Conservation (phyloP, 768 basidiomycete species). For the Phylloporus sp. region DNA sequence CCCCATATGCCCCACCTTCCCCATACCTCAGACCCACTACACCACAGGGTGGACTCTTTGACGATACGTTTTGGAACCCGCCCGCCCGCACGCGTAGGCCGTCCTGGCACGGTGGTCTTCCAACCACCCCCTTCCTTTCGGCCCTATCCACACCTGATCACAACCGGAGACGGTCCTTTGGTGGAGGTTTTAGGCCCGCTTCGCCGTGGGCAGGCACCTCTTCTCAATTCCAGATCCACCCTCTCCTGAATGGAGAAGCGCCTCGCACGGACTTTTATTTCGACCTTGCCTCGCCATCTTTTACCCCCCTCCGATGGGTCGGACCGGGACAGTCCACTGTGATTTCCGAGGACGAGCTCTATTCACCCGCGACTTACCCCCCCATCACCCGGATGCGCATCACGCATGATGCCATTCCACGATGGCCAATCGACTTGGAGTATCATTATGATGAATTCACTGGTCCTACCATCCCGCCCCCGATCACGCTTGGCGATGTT, state of each 20-base stretch:
- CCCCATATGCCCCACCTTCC: slow-evolving; percentile 32
- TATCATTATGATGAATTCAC: slow-evolving; percentile 31
- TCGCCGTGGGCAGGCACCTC: slow-evolving; percentile 23
- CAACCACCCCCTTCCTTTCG: slow-evolving; percentile 23
- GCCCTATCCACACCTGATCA: slow-evolving; percentile 10
- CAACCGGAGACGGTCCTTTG: slow-evolving; percentile 29
- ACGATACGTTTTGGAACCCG: slow-evolving; percentile 20
- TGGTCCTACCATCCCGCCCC: slow-evolving; percentile 25
- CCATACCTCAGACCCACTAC: slow-evolving; percentile 32
- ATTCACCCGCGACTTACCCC: slow-evolving; percentile 54
- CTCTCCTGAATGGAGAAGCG: slow-evolving; percentile 46
- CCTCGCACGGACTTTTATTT: slow-evolving; percentile 47
- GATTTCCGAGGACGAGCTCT: slow-evolving; percentile 44
- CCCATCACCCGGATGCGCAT: slow-evolving; percentile 52
- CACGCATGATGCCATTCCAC: slow-evolving; percentile 49
- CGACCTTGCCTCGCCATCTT: slow-evolving; percentile 49
- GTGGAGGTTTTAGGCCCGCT: slow-evolving; percentile 14
- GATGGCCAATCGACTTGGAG: slow-evolving; percentile 60
- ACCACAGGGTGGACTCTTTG: slow-evolving; percentile 21
- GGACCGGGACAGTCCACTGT: slow-evolving; percentile 36
- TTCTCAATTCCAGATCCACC: slow-evolving; percentile 27
- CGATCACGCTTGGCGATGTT: slow-evolving; percentile 59
- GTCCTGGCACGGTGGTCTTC: slow-evolving; percentile 41
- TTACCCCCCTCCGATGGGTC: slow-evolving; percentile 41
- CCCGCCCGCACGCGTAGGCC: slow-evolving; percentile 36